Base-by-base conservation (phyloP, 108 stramenopile genomes). In the Cylindrotheca fusiformis region DNA sequence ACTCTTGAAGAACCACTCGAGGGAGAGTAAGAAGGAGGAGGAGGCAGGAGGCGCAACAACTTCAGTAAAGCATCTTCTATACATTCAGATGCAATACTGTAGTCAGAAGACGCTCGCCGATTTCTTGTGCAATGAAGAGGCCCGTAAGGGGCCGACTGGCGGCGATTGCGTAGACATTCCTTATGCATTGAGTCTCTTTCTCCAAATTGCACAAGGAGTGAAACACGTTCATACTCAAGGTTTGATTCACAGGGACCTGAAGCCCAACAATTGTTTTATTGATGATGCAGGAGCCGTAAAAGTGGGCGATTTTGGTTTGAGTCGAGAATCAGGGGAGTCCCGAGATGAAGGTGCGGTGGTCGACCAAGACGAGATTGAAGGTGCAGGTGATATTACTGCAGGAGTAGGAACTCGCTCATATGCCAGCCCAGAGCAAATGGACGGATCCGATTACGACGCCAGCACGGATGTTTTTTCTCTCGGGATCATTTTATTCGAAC, bases 61-160 rank as follows among this genome's bases (percentile, higher is more conserved):
- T 10, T 50, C 50, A 49, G 52, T 32, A 46, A 62, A 68, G 26
- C 87, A 88, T 48, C 86, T 80, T 49, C 72, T 98, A 25, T 97
- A 94, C 77, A 98, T 98, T 63, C 96, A 97, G 68, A 98, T 98
- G 97, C 95, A 97, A 76, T 93, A 93, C 63, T 98, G 97, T 73
- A 68, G 79, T 47, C 87, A 87, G 32, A 81, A 87, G 49, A 97
- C 96, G 4, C 74, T 98, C 31, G 85, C 80, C 22, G 86, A 96
- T 30, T 95, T 94, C 32, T 60, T 91, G 19, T 56, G 72, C 17
- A 77, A 82, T 62, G 64, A 67, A n/a, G 70, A 87, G 21, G 73
- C 82, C 3, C 74, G 93, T 30, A 59, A 63, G 36, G 83, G 84
- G n/a, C 32, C 48, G 32, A 30, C 55, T 0, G 50, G 24, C 14